Evolutionary conservation across 1,139 yeast species (phyloP), one percentile per base, ranked within the genome.

Genomic region (Nadsonia commutata): DNA sequence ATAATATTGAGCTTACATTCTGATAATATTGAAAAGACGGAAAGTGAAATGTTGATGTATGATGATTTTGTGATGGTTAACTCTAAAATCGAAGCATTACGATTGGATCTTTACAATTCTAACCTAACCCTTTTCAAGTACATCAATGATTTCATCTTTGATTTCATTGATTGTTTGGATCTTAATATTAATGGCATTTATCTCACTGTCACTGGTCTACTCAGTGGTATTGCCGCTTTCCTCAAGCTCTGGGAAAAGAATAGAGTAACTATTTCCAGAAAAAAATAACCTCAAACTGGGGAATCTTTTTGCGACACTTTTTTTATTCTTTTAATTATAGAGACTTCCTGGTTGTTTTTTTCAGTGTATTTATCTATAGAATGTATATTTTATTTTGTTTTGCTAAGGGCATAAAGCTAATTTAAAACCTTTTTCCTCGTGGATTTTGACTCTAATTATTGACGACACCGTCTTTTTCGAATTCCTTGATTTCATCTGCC

Each of bases 401-500:
- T n/a, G n/a, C n/a, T n/a, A n/a, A n/a, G n/a, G n/a, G n/a, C n/a
- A n/a, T n/a, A n/a, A n/a, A n/a, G n/a, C n/a, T n/a, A n/a, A n/a
- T n/a, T n/a, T n/a, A n/a, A n/a, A n/a, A n/a, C n/a, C n/a, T n/a
- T n/a, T n/a, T n/a, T n/a, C n/a, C n/a, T n/a, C n/a, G 31, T 13
- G 13, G 17, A 16, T 22, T 38, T 45, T 49, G n/a, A 48, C 47
- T n/a, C n/a, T 11, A 22, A 7, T 22, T 22, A 11, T 22, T 22
- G 31, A 61, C 51, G 3, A 59, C 57, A 3, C 65, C 64, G 21
- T 51, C 50, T 2, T 38, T 36, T 2, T 44, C 41, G 20, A 59
- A 47, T 18, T 40, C 45, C 13, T 31, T 41, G 33, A 62, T 51
- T 19, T 52, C 51, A 2, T 45, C 49, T 2, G 38, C 46, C 18